Percentiles rank a stretch among this genome's conserved stretches.
These are phyloP conservation scores for Aspergillus sp. DNA, from an alignment of 2,329 filamentous ascomycete species.

Conservation along the genomic window DNA sequence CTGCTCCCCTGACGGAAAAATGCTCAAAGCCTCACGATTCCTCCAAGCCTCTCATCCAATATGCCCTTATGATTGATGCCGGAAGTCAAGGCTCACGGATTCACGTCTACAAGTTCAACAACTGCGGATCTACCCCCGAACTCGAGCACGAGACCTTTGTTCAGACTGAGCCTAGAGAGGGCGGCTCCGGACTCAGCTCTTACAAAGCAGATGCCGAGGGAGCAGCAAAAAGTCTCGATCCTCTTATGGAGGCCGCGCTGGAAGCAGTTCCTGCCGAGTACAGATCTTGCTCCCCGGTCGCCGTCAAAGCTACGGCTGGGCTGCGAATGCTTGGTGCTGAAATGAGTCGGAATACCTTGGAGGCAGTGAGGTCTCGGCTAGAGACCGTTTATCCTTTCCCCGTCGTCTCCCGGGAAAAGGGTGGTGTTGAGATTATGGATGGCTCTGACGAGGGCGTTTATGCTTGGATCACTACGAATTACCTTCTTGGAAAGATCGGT, in stretches of 20 bases:
- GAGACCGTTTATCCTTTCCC: slow-evolving; percentile 94
- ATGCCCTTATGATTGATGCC: slow-evolving; percentile 98
- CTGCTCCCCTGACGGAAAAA: slow-evolving; percentile 65
- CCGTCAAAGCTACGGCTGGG: slow-evolving; percentile 97
- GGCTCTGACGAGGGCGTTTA: slow-evolving; percentile 97
- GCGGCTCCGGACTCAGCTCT: slow-evolving; percentile 79
- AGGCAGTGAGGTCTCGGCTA: slow-evolving; percentile 79
- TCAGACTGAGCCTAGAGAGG: slow-evolving; percentile 85
- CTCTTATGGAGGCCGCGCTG: slow-evolving; percentile 84
- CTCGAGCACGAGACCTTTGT: slow-evolving; percentile 91
- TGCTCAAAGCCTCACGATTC: slow-evolving; percentile 84
- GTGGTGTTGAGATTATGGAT: slow-evolving; percentile 96
- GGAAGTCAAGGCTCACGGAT: slow-evolving; percentile 97
- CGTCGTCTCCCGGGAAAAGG: slow-evolving; percentile 80
- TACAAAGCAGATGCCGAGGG: slow-evolving; percentile 84
- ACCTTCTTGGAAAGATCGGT: slow-evolving; percentile 96
- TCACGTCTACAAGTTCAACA: slow-evolving; percentile 99
- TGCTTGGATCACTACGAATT: slow-evolving; percentile 99
- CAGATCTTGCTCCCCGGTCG: slow-evolving; percentile 88
- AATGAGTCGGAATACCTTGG: slow-evolving; percentile 80
- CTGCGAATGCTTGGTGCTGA: slow-evolving; percentile 83
- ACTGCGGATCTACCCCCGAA: slow-evolving; percentile 93
- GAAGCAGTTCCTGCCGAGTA: slow-evolving; percentile 82
- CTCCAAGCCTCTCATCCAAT: slow-evolving; percentile 93
- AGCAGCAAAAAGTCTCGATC: slow-evolving; percentile 87